phyloP scores from a whole-genome alignment of 2,329 filamentous ascomycete genomes.

The Ciborinia camelliae region DNA sequence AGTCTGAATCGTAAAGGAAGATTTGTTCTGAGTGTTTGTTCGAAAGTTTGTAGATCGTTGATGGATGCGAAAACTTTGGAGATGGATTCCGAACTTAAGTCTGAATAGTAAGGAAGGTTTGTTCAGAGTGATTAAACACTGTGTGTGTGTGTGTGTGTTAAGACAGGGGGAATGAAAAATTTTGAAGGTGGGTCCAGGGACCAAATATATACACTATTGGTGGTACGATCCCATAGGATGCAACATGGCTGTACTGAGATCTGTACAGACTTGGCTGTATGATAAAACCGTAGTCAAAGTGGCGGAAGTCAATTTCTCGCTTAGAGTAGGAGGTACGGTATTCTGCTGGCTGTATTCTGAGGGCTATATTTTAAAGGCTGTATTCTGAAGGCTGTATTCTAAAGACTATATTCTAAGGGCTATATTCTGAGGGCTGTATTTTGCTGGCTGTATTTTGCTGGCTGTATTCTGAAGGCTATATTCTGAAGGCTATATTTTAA shows the following conservation, averaged over 20 bases:
- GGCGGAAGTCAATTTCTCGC: not conserved
- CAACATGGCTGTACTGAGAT: no score
- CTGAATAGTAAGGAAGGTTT: no score
- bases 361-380: not conserved
- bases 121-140: no score
- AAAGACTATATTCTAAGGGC: no score
- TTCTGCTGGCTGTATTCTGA: not conserved
- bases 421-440: no score
- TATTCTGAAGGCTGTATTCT: no score
- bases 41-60: not conserved
- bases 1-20: no score
- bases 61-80: not conserved
- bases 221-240: not conserved
- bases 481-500: no score
- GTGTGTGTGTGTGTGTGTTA: not conserved
- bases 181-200: not conserved
- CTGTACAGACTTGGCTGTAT: no score
- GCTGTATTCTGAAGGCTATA: not conserved
- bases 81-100: not conserved
- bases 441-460: no score
- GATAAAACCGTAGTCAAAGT: not conserved
- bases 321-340: not conserved
- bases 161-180: not conserved
- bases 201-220: not conserved
- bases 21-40: not conserved